Evolutionary conservation across 176 grass and related monocot species (phyloP).

Genomic region (Dactylis glomerata): DNA sequence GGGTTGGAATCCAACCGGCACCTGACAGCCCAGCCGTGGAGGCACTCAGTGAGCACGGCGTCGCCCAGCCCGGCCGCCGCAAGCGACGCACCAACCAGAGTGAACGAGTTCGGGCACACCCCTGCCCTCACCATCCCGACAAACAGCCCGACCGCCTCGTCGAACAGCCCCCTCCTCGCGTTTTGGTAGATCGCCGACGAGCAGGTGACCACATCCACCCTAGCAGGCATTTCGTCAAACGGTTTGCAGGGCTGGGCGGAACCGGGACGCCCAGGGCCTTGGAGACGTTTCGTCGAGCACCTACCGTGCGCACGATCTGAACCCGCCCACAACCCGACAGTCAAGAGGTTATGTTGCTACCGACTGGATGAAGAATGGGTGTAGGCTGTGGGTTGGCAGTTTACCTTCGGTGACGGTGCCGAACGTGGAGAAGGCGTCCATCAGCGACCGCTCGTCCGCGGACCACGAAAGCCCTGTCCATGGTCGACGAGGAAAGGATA

Average conservation of each 20-base stretch:
- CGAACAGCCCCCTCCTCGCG: slow-evolving; percentile 28
- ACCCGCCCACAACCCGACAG: slow-evolving; percentile 11
- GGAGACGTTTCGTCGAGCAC: slow-evolving; percentile 28
- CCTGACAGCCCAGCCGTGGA: slow-evolving; percentile 61
- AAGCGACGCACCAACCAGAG: slow-evolving; percentile 45
- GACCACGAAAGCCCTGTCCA: slow-evolving; percentile 69
- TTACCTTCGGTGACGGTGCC: slow-evolving; percentile 84
- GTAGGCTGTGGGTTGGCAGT: background rate
- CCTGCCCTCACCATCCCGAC: slow-evolving; percentile 33
- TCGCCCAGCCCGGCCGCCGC: slow-evolving; percentile 32
- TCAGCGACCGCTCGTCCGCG: slow-evolving; percentile 79
- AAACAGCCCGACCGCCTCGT: slow-evolving; percentile 37
- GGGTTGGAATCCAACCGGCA: slow-evolving; percentile 35
- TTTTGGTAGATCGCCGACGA: slow-evolving; percentile 42
- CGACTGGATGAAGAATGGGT: slow-evolving; percentile 7
- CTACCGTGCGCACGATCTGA: slow-evolving; percentile 31
- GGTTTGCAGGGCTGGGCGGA: background rate
- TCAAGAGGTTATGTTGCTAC: slow-evolving; percentile 19
- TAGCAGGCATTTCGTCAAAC: slow-evolving; percentile 46
- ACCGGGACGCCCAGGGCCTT: background rate
- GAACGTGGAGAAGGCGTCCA: slow-evolving; percentile 77
- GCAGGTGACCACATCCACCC: slow-evolving; percentile 43
- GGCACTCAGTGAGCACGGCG: slow-evolving; percentile 15
- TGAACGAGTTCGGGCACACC: slow-evolving; percentile 58
- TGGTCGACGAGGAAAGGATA: background rate